phyloP scores from a whole-genome alignment of 768 basidiomycete genomes.

The Leccinellum albellum region DNA sequence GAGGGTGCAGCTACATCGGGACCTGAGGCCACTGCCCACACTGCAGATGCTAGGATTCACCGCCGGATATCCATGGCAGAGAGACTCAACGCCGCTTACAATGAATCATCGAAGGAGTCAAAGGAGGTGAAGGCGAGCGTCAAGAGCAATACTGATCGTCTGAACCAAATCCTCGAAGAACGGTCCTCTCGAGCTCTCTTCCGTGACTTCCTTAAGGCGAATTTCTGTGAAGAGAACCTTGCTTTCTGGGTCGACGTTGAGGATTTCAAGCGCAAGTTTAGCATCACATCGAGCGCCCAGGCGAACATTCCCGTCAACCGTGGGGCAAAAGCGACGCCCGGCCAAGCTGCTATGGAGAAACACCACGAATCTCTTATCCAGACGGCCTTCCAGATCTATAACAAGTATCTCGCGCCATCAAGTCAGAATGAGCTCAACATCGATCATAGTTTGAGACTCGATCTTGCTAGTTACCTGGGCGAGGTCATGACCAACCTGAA shows the following conservation, averaged over 20 bases:
- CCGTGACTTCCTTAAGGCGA: slow-evolving; percentile 88
- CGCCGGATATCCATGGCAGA: slow-evolving; percentile 76
- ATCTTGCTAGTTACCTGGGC: slow-evolving; percentile 88
- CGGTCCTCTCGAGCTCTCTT: slow-evolving; percentile 85
- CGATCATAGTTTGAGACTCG: slow-evolving; percentile 92
- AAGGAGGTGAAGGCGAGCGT: slow-evolving; percentile 47
- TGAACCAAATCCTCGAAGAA: slow-evolving; percentile 90
- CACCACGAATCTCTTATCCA: slow-evolving; percentile 95
- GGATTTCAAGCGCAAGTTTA: slow-evolving; percentile 95
- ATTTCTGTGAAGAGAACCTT: slow-evolving; percentile 98
- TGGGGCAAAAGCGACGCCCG: slow-evolving; percentile 52
- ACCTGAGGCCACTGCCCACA: slow-evolving; percentile 27
- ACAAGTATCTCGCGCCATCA: slow-evolving; percentile 92
- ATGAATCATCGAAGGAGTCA: slow-evolving; percentile 50
- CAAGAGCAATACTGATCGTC: slow-evolving; percentile 89
- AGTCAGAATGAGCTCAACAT: slow-evolving; percentile 97
- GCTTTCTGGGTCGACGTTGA: slow-evolving; percentile 96
- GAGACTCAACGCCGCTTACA: slow-evolving; percentile 52
- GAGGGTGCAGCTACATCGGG: slow-evolving; percentile 24
- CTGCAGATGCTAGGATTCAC: slow-evolving; percentile 64
- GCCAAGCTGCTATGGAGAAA: slow-evolving; percentile 89
- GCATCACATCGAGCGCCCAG: slow-evolving; percentile 89
- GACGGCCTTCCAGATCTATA: slow-evolving; percentile 90
- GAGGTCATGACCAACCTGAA: slow-evolving; percentile 79
- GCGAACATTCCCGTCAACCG: slow-evolving; percentile 46